Evolutionary conservation across 2,329 filamentous ascomycete species (phyloP), one percentile per base, ranked within the genome.

Genomic region (Bisporella sp.): DNA sequence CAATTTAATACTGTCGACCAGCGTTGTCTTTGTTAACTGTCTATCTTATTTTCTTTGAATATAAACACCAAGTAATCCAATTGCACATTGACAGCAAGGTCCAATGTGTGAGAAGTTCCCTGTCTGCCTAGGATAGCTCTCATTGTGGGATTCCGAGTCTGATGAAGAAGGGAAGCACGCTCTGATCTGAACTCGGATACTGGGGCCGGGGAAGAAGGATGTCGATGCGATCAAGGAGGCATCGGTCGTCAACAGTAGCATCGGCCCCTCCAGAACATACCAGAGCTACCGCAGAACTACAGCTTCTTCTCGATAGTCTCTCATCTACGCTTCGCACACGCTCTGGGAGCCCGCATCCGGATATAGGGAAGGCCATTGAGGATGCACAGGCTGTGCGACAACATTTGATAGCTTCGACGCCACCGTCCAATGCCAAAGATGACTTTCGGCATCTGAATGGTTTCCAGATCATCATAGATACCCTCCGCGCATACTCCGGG

Each of bases 391-490:
- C 59, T 8, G 58, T 67, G 13, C 59, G 61, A n/a, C 57, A 54
- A 21, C 63, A 61, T 48, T 49, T 67, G 5, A 59, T 61, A 50
- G 71, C 76, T 41, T 73, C 76, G 7, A 62, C 68, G 31, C 62
- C 71, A 39, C 67, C 74, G 12, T 72, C 74, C 3, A 71, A 71
- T 53, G 67, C 73, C 5, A 89, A 90, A 70, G 88, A 95, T 70
- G 84, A 88, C 59, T 96, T 96, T 65, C 82, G 91, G 57, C 82
- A 88, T 63, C 77, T 90, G 30, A 75, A 79, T 50, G 91, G 91
- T 61, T 96, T 95, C 67, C 81, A 89, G 60, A 76, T 77, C 41
- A 70, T 95, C 28, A 73, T 96, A 48, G 74, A 81, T 41, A 76
- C 87, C 30, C 71, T 95, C 28, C 78, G 83, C 51, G 77, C 80